Conservation (phyloP, 805 yeast species). For the Starmerella sp. region DNA sequence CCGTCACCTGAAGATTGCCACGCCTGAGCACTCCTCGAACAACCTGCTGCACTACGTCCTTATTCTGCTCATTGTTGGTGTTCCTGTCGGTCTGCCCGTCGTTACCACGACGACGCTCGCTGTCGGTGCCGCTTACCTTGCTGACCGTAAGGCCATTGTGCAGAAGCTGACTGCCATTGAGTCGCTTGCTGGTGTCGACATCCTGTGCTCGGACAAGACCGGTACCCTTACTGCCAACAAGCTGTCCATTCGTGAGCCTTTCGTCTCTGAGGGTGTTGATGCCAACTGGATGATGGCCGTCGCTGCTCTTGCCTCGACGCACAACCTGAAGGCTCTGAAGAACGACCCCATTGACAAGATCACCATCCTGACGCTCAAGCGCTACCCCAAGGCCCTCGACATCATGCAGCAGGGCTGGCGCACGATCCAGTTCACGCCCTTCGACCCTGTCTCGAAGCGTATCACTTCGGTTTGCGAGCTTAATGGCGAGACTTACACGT, state of each 20-base stretch:
- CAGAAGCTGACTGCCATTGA: conserved; percentile 94
- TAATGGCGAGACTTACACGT: conserved; percentile 88
- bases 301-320: conserved; percentile 93
- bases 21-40: conserved; percentile 33
- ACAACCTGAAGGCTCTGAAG: conserved; percentile 88
- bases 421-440: conserved; percentile 74
- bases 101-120: conserved; percentile 98
- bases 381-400: conserved; percentile 71
- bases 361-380: conserved; percentile 78
- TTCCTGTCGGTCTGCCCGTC: conserved; percentile 97
- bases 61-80: conserved; percentile 94
- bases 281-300: conserved; percentile 94
- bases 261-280: conserved; percentile 96
- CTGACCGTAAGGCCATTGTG: conserved; percentile 92
- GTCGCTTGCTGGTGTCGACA: conserved; percentile 94
- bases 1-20: conserved; percentile 80
- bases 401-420: conserved; percentile 34
- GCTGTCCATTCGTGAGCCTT: conserved; percentile 90
- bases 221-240: conserved; percentile 96
- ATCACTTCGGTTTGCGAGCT: conserved; percentile 91
- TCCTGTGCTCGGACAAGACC: conserved; percentile 92
- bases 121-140: conserved; percentile 97
- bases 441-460: conserved; percentile 95
- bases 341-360: conserved; percentile 89
- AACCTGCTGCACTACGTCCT: conserved; percentile 77